A percentile compares a stretch with the other conserved stretches of the same genome.
Conservation (phyloP, 805 yeast genomes). For the Saturnispora mendoncae region DNA sequence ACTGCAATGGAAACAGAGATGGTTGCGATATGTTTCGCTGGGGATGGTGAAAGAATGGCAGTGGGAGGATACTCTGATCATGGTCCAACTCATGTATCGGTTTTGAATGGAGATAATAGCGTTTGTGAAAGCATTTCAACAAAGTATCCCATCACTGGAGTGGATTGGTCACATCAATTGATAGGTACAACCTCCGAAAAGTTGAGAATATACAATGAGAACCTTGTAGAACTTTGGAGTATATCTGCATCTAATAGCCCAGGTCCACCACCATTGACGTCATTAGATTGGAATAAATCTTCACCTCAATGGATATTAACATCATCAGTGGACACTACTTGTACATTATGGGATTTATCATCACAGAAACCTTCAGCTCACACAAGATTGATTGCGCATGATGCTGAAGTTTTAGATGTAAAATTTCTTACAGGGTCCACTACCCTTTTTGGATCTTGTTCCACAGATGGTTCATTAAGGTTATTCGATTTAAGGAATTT, state of each 20-base stretch:
- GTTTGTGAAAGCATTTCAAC: slow-evolving; percentile 39
- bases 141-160: slow-evolving; percentile 60
- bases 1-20: slow-evolving; percentile 5
- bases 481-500: slow-evolving; percentile 82
- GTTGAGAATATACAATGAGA: slow-evolving; percentile 40
- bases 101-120: slow-evolving; percentile 34
- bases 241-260: slow-evolving; percentile 3
- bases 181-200: slow-evolving; percentile 68
- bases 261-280: slow-evolving; percentile 70
- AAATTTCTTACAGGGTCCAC: slow-evolving; percentile 67
- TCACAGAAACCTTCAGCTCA: slow-evolving; percentile 58
- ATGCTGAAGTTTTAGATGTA: slow-evolving; percentile 89
- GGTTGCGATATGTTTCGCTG: slow-evolving; percentile 2
- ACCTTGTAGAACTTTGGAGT: slow-evolving; percentile 8
- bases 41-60: slow-evolving; percentile 4
- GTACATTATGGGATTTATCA: slow-evolving; percentile 88
- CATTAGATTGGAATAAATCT: slow-evolving; percentile 83
- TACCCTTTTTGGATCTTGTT: slow-evolving; percentile 81
- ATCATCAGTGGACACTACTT: slow-evolving; percentile 89
- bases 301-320: slow-evolving; percentile 70
- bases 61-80: slow-evolving; percentile 6
- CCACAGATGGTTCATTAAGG: slow-evolving; percentile 91
- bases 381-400: slow-evolving; percentile 95
- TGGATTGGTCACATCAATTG: slow-evolving; percentile 63
- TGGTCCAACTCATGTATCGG: slow-evolving; percentile 1